A percentile compares a stretch with the other conserved stretches of the same genome.
Conservation (phyloP, 78 protist species). For the Polysphondylium violaceum region DNA sequence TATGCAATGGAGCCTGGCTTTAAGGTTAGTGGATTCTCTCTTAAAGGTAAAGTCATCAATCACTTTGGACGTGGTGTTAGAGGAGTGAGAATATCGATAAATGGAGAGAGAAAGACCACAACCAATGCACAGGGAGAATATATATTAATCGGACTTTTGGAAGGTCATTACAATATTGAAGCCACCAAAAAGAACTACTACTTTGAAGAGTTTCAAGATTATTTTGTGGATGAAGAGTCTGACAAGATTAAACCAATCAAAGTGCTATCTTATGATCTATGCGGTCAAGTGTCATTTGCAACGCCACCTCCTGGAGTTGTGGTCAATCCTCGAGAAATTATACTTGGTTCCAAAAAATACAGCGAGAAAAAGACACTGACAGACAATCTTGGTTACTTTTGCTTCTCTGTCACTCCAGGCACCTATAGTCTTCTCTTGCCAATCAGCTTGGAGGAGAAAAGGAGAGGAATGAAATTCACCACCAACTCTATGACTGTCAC, state of each 20-base stretch:
- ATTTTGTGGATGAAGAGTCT: no score
- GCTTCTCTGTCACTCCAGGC: slow-evolving; percentile 42
- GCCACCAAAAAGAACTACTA: slow-evolving; percentile 14
- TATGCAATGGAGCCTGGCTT: not conserved
- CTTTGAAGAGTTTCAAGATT: no score
- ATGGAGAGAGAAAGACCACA: slow-evolving; percentile 1
- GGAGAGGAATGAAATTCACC: slow-evolving; percentile 41
- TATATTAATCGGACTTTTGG: not conserved
- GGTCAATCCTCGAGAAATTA: slow-evolving; percentile 43
- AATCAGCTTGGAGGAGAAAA: slow-evolving; percentile 4
- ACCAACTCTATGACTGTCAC: slow-evolving; percentile 13
- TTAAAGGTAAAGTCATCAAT: slow-evolving; percentile 30
- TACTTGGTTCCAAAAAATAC: not conserved
- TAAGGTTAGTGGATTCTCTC: slow-evolving; percentile 35
- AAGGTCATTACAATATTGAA: slow-evolving; percentile 26
- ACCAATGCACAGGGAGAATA: slow-evolving; percentile 2
- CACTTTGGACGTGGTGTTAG: slow-evolving; percentile 6
- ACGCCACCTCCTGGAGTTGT: slow-evolving; percentile 49
- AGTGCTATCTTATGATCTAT: not conserved
- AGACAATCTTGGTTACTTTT: not conserved
- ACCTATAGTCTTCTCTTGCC: slow-evolving; percentile 18
- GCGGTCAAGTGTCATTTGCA: slow-evolving; percentile 35
- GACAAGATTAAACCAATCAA: not conserved
- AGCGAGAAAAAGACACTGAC: slow-evolving; percentile 3
- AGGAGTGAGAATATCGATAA: not conserved